Base-by-base conservation (phyloP, 2,329 filamentous ascomycete species). In the Macrophomina tecta region DNA sequence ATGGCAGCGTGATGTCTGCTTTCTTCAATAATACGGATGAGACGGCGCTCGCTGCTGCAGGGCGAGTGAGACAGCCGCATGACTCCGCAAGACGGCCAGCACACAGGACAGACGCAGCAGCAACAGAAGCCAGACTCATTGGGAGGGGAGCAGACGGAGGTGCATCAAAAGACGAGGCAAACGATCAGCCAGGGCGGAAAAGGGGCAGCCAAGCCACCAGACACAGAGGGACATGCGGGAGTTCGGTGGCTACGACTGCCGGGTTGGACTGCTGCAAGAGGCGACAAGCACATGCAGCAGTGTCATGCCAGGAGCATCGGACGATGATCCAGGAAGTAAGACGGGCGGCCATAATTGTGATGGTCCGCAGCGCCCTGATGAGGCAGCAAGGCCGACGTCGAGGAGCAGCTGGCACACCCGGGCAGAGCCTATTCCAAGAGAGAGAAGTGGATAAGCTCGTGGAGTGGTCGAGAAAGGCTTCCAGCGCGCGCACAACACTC, bases 381-480 rank as follows among this genome's bases (percentile, higher is more conserved):
- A 62, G 58, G 58, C 58, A 62, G 58, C 58, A 62, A 49, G 61
- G 36, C 48, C 61, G 61, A 18, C 48, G 16, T 42, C 23, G 52
- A 28, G 32, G 28, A 16, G 14, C 30, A 28, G 60, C 32, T 36
- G 52, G 30, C 36, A 16, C 60, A 58, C 34, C 45, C 46, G 48
- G 61, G 28, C 48, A 53, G 61, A 64, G 60, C 34, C 36, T 34
- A 52, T 52, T 40, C 58, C 58, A 45, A 49, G 58, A 40, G 42
- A 16, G 45, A 51, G 34, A 42, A 51, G 60, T 63, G 58, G 58
- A 62, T 62, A 62, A 62, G 58, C 58, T 62, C 58, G 45, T 62
- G 45, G 58, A 49, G 58, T 36, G 58, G 3, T 34, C 16, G 32
- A 38, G 36, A 38, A 12, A 38, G 49, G 49, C 28, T 32, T 14